Base-by-base conservation (phyloP, 164 flowering plant genomes). In the Umbellularia californica region DNA sequence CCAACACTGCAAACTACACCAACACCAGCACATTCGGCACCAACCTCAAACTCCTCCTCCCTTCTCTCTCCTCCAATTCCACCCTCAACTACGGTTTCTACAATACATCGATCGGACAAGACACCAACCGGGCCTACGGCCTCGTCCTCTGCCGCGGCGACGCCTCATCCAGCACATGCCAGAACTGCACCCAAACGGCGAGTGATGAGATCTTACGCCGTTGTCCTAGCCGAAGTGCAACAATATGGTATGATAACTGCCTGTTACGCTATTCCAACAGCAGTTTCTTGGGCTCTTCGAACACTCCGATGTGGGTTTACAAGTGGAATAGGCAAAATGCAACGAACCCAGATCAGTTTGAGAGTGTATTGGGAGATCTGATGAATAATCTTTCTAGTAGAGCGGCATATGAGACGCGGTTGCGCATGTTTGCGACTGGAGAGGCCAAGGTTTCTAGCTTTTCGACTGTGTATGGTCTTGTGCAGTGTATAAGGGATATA, bases 401-500 rank as follows among this genome's bases (percentile, higher is more conserved):
- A 27, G 83, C 84, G 14, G 82, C 81, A 25, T 77, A 47, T 50
- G 30, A 72, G 74, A 35, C 79, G 25, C 19, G 58, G 58, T 0
- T 13, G 15, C 65, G 72, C 13, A n/a, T 73, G 75, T 85, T 70
- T 71, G 84, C 84, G 1, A 79, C 79, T 9, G 80, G 77, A 20
- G 65, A 75, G 51, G 51, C 41, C 41, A 33, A 33, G 6, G 5
- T 33, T 33, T 33, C 41, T 5, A 33, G 7, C 5, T 27, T 52
- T 0, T 19, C 1, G 23, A 76, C 58, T 1, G 10, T 85, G 28
- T 83, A 82, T 79, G 85, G 84, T 19, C 76, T 87, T 50, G 87
- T 77, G 27, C 89, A 88, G 75, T 88, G 91, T 33, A 33, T 72
- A 75, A 77, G 4, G 22, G 84, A 85, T 65, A 70, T 85, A 50